Evolutionary conservation across 441 rosid genomes (phyloP).

Genomic region (Erodium texanum): DNA sequence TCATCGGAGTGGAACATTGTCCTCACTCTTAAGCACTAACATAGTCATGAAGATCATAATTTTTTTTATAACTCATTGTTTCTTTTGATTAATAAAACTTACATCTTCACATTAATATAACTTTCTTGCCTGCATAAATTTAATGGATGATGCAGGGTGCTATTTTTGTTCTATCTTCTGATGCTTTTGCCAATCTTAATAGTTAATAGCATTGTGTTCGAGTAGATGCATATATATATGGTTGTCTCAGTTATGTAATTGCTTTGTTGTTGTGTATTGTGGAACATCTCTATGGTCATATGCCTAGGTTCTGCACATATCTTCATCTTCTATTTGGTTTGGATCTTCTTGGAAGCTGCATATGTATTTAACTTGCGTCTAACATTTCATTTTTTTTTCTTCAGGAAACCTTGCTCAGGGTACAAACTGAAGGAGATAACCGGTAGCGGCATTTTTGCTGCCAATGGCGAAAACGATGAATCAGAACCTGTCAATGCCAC

Average conservation of each 20-base stretch:
- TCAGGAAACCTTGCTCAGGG: slow-evolving; percentile 92
- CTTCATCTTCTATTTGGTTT: neutral
- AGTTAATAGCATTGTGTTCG: neutral
- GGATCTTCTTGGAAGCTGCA: neutral
- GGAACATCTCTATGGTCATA: neutral
- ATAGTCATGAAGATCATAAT: too few species aligned
- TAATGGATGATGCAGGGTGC: too few species aligned
- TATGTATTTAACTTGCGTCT: neutral
- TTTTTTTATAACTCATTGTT: too few species aligned
- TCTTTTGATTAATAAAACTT: neutral
- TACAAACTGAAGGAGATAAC: slow-evolving; percentile 90
- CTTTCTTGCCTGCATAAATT: neutral
- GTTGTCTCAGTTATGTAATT: too few species aligned
- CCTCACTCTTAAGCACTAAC: too few species aligned
- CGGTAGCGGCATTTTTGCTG: slow-evolving; percentile 85
- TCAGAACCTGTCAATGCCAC: slow-evolving; percentile 39
- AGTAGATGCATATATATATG: neutral
- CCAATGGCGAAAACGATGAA: slow-evolving; percentile 41
- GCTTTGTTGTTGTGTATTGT: neutral
- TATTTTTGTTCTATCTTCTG: too few species aligned
- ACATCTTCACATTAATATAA: neutral
- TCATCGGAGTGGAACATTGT: too few species aligned
- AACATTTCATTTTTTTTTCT: neutral
- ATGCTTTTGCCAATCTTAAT: neutral
- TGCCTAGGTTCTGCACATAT: neutral